Percentiles rank a stretch among this genome's conserved stretches.
Conservation (phyloP, 2,329 filamentous ascomycete species). For the Spiromastix sp. region DNA sequence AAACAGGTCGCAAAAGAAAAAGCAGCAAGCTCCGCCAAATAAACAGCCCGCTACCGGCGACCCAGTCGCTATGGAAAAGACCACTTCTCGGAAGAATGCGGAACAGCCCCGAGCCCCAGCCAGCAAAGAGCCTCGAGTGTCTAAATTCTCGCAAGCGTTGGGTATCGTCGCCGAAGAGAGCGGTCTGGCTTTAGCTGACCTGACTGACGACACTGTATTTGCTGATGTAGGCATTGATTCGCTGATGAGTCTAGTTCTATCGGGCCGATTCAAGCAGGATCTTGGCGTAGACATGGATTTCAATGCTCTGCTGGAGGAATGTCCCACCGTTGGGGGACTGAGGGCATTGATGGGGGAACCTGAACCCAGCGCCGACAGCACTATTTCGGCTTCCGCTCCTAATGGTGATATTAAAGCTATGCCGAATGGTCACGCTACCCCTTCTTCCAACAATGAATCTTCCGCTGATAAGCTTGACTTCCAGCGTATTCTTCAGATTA, state of each 20-base stretch:
- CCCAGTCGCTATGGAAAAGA: constrained; percentile 6
- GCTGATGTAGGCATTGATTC: constrained; percentile 41
- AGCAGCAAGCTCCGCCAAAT: constrained; percentile 8
- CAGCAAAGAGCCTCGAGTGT: constrained; percentile 2
- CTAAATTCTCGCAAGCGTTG: constrained; percentile 5
- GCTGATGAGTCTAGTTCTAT: constrained; percentile 36
- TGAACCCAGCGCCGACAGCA: too few species aligned
- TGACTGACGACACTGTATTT: constrained; percentile 27
- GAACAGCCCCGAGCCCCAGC: constrained; percentile 8
- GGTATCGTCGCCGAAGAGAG: constrained; percentile 13
- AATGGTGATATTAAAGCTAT: constrained; percentile 20
- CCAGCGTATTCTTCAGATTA: constrained; percentile 2
- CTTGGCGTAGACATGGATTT: constrained; percentile 8
- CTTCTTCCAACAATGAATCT: too few species aligned
- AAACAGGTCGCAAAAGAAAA: constrained; percentile 4
- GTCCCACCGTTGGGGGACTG: constrained; percentile 6
- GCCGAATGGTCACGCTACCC: background rate
- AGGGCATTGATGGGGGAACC: too few species aligned
- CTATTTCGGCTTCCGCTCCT: constrained; percentile 22
- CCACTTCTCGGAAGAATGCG: too few species aligned
- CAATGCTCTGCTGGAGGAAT: constrained; percentile 4
- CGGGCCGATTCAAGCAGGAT: constrained; percentile 5
- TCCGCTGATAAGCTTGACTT: constrained; percentile 1
- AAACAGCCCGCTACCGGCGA: constrained; percentile 7
- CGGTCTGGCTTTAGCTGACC: constrained; percentile 17